Evolutionary conservation across 2,329 filamentous ascomycete species (phyloP).

Genomic region (Aulographum hederae): DNA sequence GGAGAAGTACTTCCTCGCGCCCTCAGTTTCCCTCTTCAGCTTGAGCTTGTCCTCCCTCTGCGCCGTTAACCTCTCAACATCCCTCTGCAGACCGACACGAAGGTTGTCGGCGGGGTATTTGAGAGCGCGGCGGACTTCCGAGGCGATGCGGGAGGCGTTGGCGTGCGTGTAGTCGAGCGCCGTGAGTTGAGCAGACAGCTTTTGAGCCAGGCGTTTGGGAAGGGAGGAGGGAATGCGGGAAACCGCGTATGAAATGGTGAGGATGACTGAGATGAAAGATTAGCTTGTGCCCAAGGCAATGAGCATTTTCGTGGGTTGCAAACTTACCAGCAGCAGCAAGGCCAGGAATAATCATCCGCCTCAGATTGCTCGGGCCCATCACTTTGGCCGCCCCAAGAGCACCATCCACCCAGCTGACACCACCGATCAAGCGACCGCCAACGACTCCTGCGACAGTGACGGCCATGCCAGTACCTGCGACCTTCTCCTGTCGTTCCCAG

Average conservation of each 20-base stretch:
- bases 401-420: constrained; percentile 78
- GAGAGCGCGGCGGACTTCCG: constrained; percentile 74
- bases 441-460: constrained; percentile 79
- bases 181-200: constrained; percentile 64
- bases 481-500: constrained; percentile 82
- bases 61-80: constrained; percentile 62
- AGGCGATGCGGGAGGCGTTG: constrained; percentile 70
- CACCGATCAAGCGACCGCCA: constrained; percentile 63
- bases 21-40: constrained; percentile 64
- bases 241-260: constrained; percentile 64
- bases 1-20: constrained; percentile 76
- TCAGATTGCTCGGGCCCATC: constrained; percentile 63
- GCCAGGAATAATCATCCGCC: constrained; percentile 64
- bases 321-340: constrained; percentile 60
- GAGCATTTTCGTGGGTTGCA: constrained; percentile 1
- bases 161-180: constrained; percentile 83
- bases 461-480: constrained; percentile 86
- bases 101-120: constrained; percentile 76
- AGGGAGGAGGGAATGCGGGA: constrained; percentile 78
- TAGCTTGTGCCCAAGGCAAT: background rate
- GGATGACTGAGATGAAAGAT: constrained; percentile 38
- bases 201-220: constrained; percentile 65
- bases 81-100: constrained; percentile 63
- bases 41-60: constrained; percentile 73
- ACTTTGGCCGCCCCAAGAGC: constrained; percentile 65